Evolutionary conservation across 1,139 yeast species (phyloP), one percentile per base, ranked within the genome.

Genomic region (Citeromyces hawaiiensis): DNA sequence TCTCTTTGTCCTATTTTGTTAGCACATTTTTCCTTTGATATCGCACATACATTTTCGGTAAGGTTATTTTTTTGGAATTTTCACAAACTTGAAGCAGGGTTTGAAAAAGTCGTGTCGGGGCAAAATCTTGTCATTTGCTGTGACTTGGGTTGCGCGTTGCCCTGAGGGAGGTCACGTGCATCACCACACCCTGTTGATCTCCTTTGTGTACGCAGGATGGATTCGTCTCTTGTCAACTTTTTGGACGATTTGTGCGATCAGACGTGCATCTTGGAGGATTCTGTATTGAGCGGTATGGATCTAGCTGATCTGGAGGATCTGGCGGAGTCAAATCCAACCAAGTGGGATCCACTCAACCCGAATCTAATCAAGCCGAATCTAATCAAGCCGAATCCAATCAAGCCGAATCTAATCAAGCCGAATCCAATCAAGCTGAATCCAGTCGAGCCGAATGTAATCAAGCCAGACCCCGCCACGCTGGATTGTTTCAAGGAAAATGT

Each of bases 1-100:
- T 83, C 99, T 86, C 77, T 88, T 88, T 72, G 96, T 82, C 97
- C 95, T 86, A 40, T 31, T 60, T 48, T 52, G 74, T 68, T 70
- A 69, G 72, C 66, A 64, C 16, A 11, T 35, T 17, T 25, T 38
- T n/a, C 5, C 7, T 50, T 50, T 38, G 53, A 49, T 35, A 39
- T 49, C n/a, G 29, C 27, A 35, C 17, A 21, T 30, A 30, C 34
- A 30, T 30, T 30, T 30, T 30, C 34, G 34, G 34, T 30, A 14
- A 16, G 15, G 15, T 30, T 14, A 16, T 7, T 13, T 30, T 30
- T 7, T 30, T 5, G 7, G 34, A 30, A 30, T 30, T 30, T 30
- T 30, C 34, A 30, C 34, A 13, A n/a, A 30, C 34, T 30, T 30
- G 16, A 7, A 30, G 34, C 17, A 16, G 34, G 34, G 34, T 30